Percentiles rank a stretch among this genome's conserved stretches.
phyloP scores from a whole-genome alignment of 352 stramenopile genomes.

The Phytopythium litorale region DNA sequence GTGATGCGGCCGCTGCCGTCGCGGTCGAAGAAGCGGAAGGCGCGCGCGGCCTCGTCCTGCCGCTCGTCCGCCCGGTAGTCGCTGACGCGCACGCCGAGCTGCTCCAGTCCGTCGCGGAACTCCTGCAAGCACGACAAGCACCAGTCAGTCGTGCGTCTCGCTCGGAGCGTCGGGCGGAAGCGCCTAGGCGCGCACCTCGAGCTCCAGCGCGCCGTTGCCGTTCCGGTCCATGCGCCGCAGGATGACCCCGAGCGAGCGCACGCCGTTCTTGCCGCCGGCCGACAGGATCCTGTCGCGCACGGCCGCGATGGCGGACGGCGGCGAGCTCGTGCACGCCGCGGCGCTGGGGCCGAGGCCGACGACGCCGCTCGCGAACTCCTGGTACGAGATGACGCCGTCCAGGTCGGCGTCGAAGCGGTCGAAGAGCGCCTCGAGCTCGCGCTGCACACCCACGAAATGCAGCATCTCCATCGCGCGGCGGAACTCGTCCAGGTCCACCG shows the following conservation, averaged over 20 bases:
- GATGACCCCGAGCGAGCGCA: slow-evolving; percentile 64
- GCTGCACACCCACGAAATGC: slow-evolving; percentile 88
- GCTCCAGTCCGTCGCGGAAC: slow-evolving; percentile 46
- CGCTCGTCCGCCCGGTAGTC: slow-evolving; percentile 13
- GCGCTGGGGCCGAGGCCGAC: slow-evolving; percentile 22
- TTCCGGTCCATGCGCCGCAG: slow-evolving; percentile 80
- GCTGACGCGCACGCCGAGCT: slow-evolving; percentile 37
- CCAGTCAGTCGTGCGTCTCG: not conserved
- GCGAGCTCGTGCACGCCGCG: slow-evolving; percentile 2
- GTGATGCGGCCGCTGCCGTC: slow-evolving; percentile 83
- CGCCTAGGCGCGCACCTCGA: slow-evolving; percentile 28
- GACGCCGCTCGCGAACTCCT: slow-evolving; percentile 58
- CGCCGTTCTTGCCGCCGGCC: slow-evolving; percentile 63
- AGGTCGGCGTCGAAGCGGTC: slow-evolving; percentile 87
- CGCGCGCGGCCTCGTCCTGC: slow-evolving; percentile 33
- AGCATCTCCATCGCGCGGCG: slow-evolving; percentile 78
- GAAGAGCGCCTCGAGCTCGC: slow-evolving; percentile 82
- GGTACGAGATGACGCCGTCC: slow-evolving; percentile 71
- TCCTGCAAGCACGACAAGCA: slow-evolving; percentile 20
- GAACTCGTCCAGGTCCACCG: slow-evolving; percentile 88
- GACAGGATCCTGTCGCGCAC: slow-evolving; percentile 56
- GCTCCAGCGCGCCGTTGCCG: slow-evolving; percentile 63
- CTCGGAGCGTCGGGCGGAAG: not conserved
- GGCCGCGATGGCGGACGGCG: slow-evolving; percentile 32
- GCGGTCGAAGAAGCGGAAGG: slow-evolving; percentile 77